Base-by-base conservation (phyloP, 2,329 filamentous ascomycete genomes). In the Pseudonectria buxi region DNA sequence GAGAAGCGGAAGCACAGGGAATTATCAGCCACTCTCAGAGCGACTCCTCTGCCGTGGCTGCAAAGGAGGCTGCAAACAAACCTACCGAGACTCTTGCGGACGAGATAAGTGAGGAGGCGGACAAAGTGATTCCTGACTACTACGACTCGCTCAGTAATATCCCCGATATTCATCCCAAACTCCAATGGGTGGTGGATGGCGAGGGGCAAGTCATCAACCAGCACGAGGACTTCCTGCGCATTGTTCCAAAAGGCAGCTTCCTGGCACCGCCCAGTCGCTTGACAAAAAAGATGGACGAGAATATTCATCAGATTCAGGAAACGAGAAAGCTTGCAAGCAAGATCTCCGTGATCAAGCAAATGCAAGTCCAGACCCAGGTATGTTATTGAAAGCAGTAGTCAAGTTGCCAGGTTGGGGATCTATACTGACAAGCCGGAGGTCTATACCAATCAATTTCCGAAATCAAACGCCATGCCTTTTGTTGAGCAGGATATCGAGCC, bases 401-500 rank as follows among this genome's bases (percentile, higher is more conserved):
- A 10, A 10, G 13, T 2, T 25, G 14, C 28, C 3, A 12, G 54
- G 32, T 22, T 18, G 4, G 4, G 27, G 11, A 18, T 24, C 27
- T 14, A 36, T 32, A 26, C 36, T 54, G 6, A 54, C 30, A 6
- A 22, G 28, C 10, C 14, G 12, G 24, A 92, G 84, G 85, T 94
- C 57, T 98, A 98, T 57, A 85, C 89, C 54, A 98, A 98, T 55
- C 92, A 98, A 59, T 98, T 98, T 53, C 88, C 90, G 46, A 95
- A 95, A 63, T 95, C 94, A 56, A 86, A 95, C 44, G 85, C 85
- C 1, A 83, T 90, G 55, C 86, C 87, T 1, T 95, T 98, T 44
- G 65, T 82, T 13, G 92, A 98, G 62, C 73, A 77, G 28, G 92
- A 96, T 54, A 80, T 92, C 34, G 82, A 88, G 33, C 78, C 88